Base-by-base conservation (phyloP, 2,329 filamentous ascomycete genomes). In the Pezicula neosporulosa region DNA sequence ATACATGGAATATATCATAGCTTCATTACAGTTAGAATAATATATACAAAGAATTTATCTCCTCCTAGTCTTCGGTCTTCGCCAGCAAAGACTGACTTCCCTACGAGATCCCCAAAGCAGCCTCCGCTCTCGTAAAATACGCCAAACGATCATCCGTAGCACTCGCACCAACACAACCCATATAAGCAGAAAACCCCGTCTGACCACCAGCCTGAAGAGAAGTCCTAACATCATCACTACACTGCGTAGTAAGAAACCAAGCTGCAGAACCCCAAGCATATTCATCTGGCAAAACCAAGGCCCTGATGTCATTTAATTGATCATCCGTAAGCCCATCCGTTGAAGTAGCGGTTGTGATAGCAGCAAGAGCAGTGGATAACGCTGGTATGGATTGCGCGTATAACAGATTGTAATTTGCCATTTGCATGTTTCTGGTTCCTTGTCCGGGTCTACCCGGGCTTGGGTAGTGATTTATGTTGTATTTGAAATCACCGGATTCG, bases 341-440 rank as follows among this genome's bases (percentile, higher is more conserved):
- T 41, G 60, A 53, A 54, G 66, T 62, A 49, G 58, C 53, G 48
- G 63, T 56, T 30, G 61, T 58, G 56, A 70, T 65, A 50, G 56
- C 51, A 2, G 62, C 44, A 5, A 70, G 33, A 18, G 70, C 53
- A 1, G 66, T 60, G 3, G 66, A 63, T 2, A 85, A 56, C 1
- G 65, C 74, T 0, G 72, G 68, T 4, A 79, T 68, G 0, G 70
- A 73, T 1, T 61, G 48, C 5, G 81, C 82, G 57, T 86, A 87
- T 59, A 74, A 59, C 1, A 72, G 56, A 59, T 85, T 82, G 66
- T 71, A 84, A 1, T 67, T 60, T 0, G 80, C 71, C 48, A 72
- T 76, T 67, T 86, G 80, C 84, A 87, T 87, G 63, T 83, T 84
- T 4, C 81, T 71, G 0, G 84, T 86, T 1, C 83, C 83, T 59